These are phyloP conservation scores for Vitis hybrid DNA, from an alignment of 177 flowering plant species.

Conservation along the genomic window DNA sequence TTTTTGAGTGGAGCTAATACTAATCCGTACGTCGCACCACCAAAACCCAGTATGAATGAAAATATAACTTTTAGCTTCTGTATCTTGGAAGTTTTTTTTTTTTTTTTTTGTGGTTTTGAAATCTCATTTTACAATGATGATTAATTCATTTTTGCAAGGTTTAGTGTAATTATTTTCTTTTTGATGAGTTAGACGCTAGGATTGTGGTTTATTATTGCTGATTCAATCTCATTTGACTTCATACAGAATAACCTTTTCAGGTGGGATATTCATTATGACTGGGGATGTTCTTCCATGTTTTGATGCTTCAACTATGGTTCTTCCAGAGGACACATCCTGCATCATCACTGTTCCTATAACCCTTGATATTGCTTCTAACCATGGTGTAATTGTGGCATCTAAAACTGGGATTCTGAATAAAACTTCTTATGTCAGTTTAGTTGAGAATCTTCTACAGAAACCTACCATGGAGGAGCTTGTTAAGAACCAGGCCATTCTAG, in stretches of 20 bases:
- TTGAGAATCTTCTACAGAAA: conserved; percentile 89
- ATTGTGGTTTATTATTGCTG: background rate
- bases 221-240: background rate
- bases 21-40: background rate
- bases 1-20: background rate
- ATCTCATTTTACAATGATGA: background rate
- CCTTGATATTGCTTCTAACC: conserved; percentile 94
- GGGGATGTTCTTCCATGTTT: conserved; percentile 99
- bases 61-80: background rate
- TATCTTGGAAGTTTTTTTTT: background rate
- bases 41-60: background rate
- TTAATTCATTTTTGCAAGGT: background rate
- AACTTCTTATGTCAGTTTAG: conserved; percentile 50
- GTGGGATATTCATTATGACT: conserved; percentile 95
- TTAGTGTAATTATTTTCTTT: background rate
- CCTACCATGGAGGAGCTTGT: conserved; percentile 75
- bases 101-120: background rate
- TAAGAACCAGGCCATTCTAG: conserved; percentile 67
- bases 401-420: conserved; percentile 33
- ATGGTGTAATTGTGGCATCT: conserved; percentile 94
- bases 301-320: conserved; percentile 76
- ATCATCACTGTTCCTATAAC: conserved; percentile 97
- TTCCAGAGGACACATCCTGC: conserved; percentile 82
- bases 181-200: background rate
- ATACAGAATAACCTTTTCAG: conserved; percentile 36